Conservation (phyloP, 148 eudicot species). For the Linanthus parryae region DNA sequence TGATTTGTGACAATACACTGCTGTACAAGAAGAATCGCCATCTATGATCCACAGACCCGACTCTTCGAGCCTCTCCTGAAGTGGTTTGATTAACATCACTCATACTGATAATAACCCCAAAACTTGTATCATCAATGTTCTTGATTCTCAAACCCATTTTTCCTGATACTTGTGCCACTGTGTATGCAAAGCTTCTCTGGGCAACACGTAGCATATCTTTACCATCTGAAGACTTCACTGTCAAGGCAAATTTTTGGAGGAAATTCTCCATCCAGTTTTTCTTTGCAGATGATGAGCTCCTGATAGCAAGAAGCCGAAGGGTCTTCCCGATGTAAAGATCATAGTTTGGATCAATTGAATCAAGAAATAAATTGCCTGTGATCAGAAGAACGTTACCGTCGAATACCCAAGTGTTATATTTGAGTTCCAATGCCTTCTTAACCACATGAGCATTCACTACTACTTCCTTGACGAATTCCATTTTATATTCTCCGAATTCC, state of each 20-base stretch:
- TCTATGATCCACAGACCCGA: too few relatives aligned
- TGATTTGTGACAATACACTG: too few relatives aligned
- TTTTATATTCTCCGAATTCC: slow-evolving; percentile 20
- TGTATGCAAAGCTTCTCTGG: slow-evolving; percentile 23
- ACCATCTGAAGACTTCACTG: slow-evolving; percentile 16
- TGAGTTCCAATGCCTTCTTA: slow-evolving; percentile 50
- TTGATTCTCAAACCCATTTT: slow-evolving; percentile 27
- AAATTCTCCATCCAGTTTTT: slow-evolving; percentile 43
- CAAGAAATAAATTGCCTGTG: slow-evolving; percentile 25
- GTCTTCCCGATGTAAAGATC: slow-evolving; percentile 46
- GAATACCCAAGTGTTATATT: slow-evolving; percentile 50
- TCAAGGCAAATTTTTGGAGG: slow-evolving; percentile 16
- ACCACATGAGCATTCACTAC: slow-evolving; percentile 43
- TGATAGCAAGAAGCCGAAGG: slow-evolving; percentile 29
- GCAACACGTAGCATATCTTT: slow-evolving; percentile 20
- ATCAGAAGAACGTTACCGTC: slow-evolving; percentile 47
- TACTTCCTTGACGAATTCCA: slow-evolving; percentile 35
- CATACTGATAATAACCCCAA: slow-evolving; percentile 28
- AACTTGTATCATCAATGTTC: slow-evolving; percentile 30
- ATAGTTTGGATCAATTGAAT: slow-evolving; percentile 18
- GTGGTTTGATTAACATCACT: slow-evolving; percentile 21
- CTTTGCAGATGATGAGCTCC: slow-evolving; percentile 44
- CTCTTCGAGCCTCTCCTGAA: too few relatives aligned
- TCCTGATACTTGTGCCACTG: slow-evolving; percentile 31
- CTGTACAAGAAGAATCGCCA: too few relatives aligned